A percentile compares a stretch with the other conserved stretches of the same genome.
These are phyloP conservation scores for Sanghuangporus weigelae DNA, from an alignment of 1,284 basidiomycete genomes.

Conservation along the genomic window DNA sequence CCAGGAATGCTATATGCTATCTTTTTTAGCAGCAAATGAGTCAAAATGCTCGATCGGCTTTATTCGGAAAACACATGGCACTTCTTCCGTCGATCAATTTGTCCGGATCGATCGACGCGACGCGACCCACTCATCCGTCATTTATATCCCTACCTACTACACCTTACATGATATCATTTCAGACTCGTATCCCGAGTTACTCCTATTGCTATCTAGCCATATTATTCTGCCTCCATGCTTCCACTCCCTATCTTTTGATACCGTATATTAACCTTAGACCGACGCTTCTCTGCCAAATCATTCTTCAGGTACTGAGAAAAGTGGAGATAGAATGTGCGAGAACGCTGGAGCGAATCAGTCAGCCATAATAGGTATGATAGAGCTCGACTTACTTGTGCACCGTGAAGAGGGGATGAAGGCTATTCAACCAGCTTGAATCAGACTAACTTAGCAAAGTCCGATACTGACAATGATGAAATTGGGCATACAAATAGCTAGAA, in stretches of 20 bases:
- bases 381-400: constrained; percentile 38
- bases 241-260: neutral
- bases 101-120: neutral
- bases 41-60: constrained; percentile 7
- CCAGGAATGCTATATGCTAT: neutral
- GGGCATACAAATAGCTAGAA: constrained; percentile 58
- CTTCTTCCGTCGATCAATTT: neutral
- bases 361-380: neutral
- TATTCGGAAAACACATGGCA: constrained; percentile 6
- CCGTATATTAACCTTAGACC: neutral
- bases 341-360: constrained; percentile 28
- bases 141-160: neutral
- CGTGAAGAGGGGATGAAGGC: constrained; percentile 49
- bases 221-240: too few relatives aligned
- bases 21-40: constrained; percentile 5
- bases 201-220: neutral
- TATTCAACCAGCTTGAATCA: constrained; percentile 45
- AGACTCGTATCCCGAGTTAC: neutral
- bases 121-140: neutral
- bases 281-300: neutral
- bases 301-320: constrained; percentile 27
- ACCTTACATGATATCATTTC: neutral
- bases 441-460: neutral
- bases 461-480: neutral
- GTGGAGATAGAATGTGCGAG: constrained; percentile 43